Evolutionary conservation across 1,139 yeast genomes (phyloP), one percentile per base, ranked within the genome.

Genomic region (Petasospora fabianii): DNA sequence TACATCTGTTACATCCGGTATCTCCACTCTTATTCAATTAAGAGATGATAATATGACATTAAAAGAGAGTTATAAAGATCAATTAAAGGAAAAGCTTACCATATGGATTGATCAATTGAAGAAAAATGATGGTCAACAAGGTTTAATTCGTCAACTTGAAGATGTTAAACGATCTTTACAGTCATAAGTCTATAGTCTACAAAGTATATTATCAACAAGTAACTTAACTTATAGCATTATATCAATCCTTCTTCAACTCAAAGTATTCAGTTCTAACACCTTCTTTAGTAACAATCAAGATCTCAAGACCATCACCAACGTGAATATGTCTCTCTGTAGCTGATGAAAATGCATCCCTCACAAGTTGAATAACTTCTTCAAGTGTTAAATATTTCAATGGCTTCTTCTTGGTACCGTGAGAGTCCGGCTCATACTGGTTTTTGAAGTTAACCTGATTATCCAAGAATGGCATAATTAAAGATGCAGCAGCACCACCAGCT

Each of bases 301-400:
- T 82, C 64, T 92, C 96, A 50, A 92, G 74, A 8, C 94, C 95
- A 67, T 92, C 98, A 68, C 98, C 98, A 38, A 92, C 97, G 55
- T 90, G 95, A 54, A 92, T 92, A 62, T 94, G 97, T 71, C 98
- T 84, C 67, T 92, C 98, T 19, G 97, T 90, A 24, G 97, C 98
- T 6, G 96, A 86, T 13, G 88, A 74, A 60, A 92, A 92, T 7
- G 98, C 96, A 65, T 92, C 98, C 60, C 80, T 81, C 29, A 92
- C 97, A 50, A 92, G 69, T 53, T 80, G 75, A 55, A 92, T 68
- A 18, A 88, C 97, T 64, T 90, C 96, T 3, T 87, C 96, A 50
- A 88, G 71, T 32, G 74, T 64, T 59, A 92, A 71, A 55, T 75
- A 84, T 54, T 79, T 72, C 49, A 81, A 60, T 32, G 73, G 75